phyloP scores from a whole-genome alignment of 2,329 filamentous ascomycete genomes.

The Fusarium tjaetaba region DNA sequence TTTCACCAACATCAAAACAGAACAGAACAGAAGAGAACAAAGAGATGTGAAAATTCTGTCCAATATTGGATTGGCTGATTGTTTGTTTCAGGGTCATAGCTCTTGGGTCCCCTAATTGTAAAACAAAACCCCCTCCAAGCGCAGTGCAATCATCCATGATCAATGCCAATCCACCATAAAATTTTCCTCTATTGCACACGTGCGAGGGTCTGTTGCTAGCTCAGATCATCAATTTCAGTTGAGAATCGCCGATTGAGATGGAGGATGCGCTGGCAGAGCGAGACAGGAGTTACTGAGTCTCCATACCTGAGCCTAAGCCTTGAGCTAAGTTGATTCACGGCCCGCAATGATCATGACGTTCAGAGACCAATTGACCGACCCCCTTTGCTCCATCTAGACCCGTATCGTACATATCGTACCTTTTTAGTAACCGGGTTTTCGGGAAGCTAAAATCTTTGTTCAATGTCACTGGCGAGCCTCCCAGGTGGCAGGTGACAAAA shows the following conservation, averaged over 20 bases:
- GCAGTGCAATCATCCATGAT: background rate
- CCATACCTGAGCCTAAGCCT: conserved; percentile 5
- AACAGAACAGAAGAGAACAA: background rate
- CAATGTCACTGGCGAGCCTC: background rate
- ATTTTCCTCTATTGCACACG: conserved; percentile 9
- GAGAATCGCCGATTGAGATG: conserved; percentile 29
- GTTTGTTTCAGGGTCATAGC: conserved; percentile 15
- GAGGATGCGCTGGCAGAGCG: conserved; percentile 30
- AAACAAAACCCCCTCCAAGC: background rate
- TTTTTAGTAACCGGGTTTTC: conserved; percentile 5
- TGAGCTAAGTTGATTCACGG: conserved; percentile 4
- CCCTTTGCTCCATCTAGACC: background rate
- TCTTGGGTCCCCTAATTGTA: conserved; percentile 1
- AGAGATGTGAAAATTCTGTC: background rate
- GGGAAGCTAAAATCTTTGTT: conserved; percentile 19
- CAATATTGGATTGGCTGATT: background rate
- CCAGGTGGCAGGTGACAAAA: background rate
- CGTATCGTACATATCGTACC: background rate
- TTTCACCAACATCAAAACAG: background rate
- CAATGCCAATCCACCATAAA: conserved; percentile 20
- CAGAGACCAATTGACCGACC: conserved; percentile 5
- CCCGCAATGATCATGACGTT: conserved; percentile 26
- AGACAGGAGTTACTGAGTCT: conserved; percentile 11
- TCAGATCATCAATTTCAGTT: conserved; percentile 32
- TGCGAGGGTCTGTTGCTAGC: conserved; percentile 13